Conservation (phyloP, 371 early-diverging fungal genomes). For the Blakeslea trispora region DNA sequence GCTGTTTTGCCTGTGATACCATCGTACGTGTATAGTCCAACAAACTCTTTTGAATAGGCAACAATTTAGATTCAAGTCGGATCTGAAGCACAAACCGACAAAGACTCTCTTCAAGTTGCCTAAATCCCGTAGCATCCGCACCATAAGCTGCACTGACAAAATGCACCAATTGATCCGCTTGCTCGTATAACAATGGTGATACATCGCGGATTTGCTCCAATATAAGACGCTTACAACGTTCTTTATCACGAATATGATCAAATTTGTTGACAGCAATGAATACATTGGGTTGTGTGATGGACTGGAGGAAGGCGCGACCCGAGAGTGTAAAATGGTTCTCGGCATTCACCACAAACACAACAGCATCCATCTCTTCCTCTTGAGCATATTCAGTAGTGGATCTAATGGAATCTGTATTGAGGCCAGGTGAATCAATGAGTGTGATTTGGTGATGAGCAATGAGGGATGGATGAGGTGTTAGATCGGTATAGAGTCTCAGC, state of each 20-base stretch:
- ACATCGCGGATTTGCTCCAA: slow-evolving; percentile 92
- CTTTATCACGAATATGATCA: slow-evolving; percentile 92
- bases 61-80: too few relatives aligned
- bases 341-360: slow-evolving; percentile 98
- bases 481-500: slow-evolving; percentile 85
- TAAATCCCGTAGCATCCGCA: slow-evolving; percentile 42
- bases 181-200: slow-evolving; percentile 89
- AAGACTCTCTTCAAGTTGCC: slow-evolving; percentile 29
- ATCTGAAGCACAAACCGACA: too few relatives aligned
- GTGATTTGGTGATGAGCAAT: slow-evolving; percentile 94
- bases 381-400: slow-evolving; percentile 95
- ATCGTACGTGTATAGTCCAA: too few relatives aligned
- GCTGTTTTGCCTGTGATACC: too few relatives aligned
- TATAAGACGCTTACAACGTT: slow-evolving; percentile 88
- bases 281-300: slow-evolving; percentile 94
- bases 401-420: slow-evolving; percentile 95
- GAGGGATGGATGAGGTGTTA: slow-evolving; percentile 77
- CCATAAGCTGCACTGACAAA: slow-evolving; percentile 85
- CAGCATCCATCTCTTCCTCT: slow-evolving; percentile 97
- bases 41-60: too few relatives aligned
- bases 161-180: slow-evolving; percentile 92
- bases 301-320: slow-evolving; percentile 97
- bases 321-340: slow-evolving; percentile 98
- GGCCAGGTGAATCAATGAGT: slow-evolving; percentile 96
- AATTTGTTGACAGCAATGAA: slow-evolving; percentile 98